These are phyloP conservation scores for Globisporangium polare DNA, from an alignment of 352 stramenopile genomes.

Conservation along the genomic window DNA sequence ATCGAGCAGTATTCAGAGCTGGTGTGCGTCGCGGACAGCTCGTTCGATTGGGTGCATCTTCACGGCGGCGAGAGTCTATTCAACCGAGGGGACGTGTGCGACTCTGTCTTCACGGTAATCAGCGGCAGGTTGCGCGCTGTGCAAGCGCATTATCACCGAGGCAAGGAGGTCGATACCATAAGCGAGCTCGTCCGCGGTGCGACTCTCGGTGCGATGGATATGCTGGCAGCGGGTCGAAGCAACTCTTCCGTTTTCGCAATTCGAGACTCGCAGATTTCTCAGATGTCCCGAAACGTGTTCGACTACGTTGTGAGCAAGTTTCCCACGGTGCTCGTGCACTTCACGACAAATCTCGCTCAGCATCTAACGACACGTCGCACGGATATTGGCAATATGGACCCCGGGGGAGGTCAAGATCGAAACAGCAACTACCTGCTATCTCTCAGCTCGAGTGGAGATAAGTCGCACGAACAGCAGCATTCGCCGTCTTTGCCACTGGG, in stretches of 20 bases:
- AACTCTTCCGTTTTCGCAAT: slow-evolving; percentile 84
- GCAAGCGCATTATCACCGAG: slow-evolving; percentile 54
- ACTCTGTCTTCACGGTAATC: slow-evolving; percentile 80
- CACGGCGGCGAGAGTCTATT: slow-evolving; percentile 81
- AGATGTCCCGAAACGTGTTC: slow-evolving; percentile 85
- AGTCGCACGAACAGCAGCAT: slow-evolving; percentile 19
- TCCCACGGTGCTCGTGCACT: slow-evolving; percentile 70
- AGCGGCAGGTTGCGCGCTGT: slow-evolving; percentile 73
- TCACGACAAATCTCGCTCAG: slow-evolving; percentile 71
- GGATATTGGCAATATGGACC: slow-evolving; percentile 30
- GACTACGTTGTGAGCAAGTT: slow-evolving; percentile 75
- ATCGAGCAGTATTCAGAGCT: slow-evolving; percentile 69
- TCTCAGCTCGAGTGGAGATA: slow-evolving; percentile 30
- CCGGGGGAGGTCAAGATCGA: slow-evolving; percentile 28
- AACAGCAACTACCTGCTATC: slow-evolving; percentile 53
- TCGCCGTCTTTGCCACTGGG: slow-evolving; percentile 43
- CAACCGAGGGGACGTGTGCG: slow-evolving; percentile 65
- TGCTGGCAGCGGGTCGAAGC: slow-evolving; percentile 65
- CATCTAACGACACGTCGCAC: slow-evolving; percentile 44
- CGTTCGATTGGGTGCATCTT: slow-evolving; percentile 83
- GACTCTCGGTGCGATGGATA: slow-evolving; percentile 78
- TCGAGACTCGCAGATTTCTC: slow-evolving; percentile 83
- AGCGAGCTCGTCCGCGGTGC: slow-evolving; percentile 78
- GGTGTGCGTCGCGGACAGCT: slow-evolving; percentile 69
- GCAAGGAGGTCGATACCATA: slow-evolving; percentile 68